phyloP scores from a whole-genome alignment of 495 filamentous ascomycete species.

The Aspergillus nidulans region DNA sequence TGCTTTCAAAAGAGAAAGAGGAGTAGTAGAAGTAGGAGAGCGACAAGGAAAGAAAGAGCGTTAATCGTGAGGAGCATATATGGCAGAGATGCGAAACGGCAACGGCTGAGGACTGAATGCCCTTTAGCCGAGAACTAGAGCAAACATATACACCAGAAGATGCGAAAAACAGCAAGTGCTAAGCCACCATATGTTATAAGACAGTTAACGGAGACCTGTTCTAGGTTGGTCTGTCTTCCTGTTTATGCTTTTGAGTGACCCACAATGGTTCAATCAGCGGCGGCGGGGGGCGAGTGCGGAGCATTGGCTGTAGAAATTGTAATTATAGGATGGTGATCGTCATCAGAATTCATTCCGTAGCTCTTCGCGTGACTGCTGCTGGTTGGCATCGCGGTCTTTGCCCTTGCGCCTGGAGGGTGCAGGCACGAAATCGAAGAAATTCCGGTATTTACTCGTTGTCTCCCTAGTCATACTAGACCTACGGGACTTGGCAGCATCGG shows the following conservation, averaged over 20 bases:
- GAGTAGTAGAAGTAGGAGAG: slow-evolving; percentile 7
- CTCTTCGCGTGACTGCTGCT: slow-evolving; percentile 37
- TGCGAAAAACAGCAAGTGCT: slow-evolving; percentile 7
- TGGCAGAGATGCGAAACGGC: neutral
- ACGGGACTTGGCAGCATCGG: slow-evolving; percentile 37
- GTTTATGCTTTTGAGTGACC: neutral
- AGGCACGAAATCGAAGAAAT: slow-evolving; percentile 44
- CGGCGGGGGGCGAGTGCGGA: neutral
- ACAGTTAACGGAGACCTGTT: slow-evolving; percentile 3
- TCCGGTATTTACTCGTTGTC: slow-evolving; percentile 42
- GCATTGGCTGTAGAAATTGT: neutral
- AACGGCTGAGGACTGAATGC: neutral
- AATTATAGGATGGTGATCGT: neutral
- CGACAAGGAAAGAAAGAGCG: slow-evolving; percentile 16
- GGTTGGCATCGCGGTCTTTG: slow-evolving; percentile 40
- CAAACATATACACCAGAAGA: slow-evolving; percentile 23
- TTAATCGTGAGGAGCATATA: slow-evolving; percentile 38
- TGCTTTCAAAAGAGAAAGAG: slow-evolving; percentile 29
- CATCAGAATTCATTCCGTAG: slow-evolving; percentile 34
- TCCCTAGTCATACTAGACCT: slow-evolving; percentile 43
- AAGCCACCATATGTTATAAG: slow-evolving; percentile 21
- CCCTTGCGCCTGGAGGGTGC: slow-evolving; percentile 40
- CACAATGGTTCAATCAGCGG: neutral
- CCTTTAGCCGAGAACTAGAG: slow-evolving; percentile 9
- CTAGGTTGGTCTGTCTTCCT: slow-evolving; percentile 2